A percentile compares a stretch with the other conserved stretches of the same genome.
Evolutionary conservation across 2,329 filamentous ascomycete species (phyloP).

Genomic region (Reticulascus tulasneorum): DNA sequence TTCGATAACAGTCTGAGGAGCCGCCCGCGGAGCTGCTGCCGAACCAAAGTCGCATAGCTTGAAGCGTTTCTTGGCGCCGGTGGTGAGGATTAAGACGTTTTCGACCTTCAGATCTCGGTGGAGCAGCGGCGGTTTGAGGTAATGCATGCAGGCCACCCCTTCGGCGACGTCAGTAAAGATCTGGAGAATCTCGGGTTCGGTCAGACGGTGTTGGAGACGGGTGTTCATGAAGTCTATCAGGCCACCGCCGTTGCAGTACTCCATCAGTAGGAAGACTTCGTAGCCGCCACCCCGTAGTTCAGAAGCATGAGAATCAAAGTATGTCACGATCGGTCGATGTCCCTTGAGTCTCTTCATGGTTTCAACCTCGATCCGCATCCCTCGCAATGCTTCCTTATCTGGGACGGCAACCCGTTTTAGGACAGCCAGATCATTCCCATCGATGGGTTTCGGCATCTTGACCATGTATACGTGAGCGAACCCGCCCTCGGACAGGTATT

Average conservation of each 20-base stretch:
- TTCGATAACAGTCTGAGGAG: constrained; percentile 81
- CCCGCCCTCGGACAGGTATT: constrained; percentile 95
- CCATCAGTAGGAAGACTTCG: constrained; percentile 98
- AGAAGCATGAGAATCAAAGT: constrained; percentile 96
- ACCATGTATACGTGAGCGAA: constrained; percentile 99
- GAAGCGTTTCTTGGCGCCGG: constrained; percentile 67
- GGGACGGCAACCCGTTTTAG: constrained; percentile 94
- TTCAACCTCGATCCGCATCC: constrained; percentile 97
- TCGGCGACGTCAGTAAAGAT: constrained; percentile 96
- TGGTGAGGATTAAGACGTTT: constrained; percentile 83
- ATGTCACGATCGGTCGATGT: constrained; percentile 92
- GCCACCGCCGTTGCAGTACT: constrained; percentile 90
- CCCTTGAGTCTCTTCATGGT: constrained; percentile 99
- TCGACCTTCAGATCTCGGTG: constrained; percentile 97
- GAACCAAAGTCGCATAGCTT: constrained; percentile 99
- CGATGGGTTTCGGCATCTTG: constrained; percentile 71
- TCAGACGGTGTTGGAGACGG: constrained; percentile 88
- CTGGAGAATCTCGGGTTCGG: constrained; percentile 93
- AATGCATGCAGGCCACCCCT: constrained; percentile 98
- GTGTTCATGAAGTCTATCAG: constrained; percentile 99
- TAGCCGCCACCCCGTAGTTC: constrained; percentile 90
- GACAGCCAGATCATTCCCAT: constrained; percentile 77
- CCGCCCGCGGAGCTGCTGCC: constrained; percentile 75
- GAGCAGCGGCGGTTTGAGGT: constrained; percentile 86
- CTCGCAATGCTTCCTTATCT: constrained; percentile 88